These are phyloP conservation scores for Saccharomycopsis javanensis DNA, from an alignment of 805 yeast genomes.

Conservation along the genomic window DNA sequence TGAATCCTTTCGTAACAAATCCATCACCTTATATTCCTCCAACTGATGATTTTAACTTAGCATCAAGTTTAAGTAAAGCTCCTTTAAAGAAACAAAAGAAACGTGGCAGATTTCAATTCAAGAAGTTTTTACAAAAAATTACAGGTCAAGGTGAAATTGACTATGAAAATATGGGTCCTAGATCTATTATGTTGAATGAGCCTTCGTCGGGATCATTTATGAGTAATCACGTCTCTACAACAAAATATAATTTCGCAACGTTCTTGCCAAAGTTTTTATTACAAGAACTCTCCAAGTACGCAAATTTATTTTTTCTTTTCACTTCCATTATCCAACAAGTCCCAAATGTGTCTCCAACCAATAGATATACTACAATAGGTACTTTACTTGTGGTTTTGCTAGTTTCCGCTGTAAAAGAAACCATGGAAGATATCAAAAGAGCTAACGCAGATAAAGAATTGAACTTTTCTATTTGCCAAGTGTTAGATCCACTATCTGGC, in stretches of 20 bases:
- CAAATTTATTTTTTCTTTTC: constrained; percentile 85
- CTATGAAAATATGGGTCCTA: constrained; percentile 48
- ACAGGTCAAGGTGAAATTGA: constrained; percentile 32
- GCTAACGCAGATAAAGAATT: constrained; percentile 80
- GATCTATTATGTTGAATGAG: constrained; percentile 17
- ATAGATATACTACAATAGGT: constrained; percentile 89
- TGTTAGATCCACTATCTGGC: constrained; percentile 49
- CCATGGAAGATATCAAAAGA: constrained; percentile 84
- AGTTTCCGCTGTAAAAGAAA: constrained; percentile 89
- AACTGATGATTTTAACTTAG: neutral
- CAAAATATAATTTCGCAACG: constrained; percentile 89
- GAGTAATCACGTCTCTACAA: constrained; percentile 86
- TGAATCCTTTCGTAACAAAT: constrained; percentile 15
- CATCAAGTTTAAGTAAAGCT: neutral
- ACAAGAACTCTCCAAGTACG: constrained; percentile 96
- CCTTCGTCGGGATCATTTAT: constrained; percentile 39
- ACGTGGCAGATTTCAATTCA: constrained; percentile 29
- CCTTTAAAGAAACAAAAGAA: constrained; percentile 27
- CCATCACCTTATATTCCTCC: neutral
- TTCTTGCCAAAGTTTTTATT: constrained; percentile 89
- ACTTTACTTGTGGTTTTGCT: constrained; percentile 75
- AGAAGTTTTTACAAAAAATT: constrained; percentile 27
- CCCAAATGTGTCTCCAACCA: constrained; percentile 93
- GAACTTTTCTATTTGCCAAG: constrained; percentile 66
- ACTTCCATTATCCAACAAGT: constrained; percentile 95